A percentile compares a stretch with the other conserved stretches of the same genome.
Conservation (phyloP, 768 basidiomycete genomes). For the Tulasnella sp. region DNA sequence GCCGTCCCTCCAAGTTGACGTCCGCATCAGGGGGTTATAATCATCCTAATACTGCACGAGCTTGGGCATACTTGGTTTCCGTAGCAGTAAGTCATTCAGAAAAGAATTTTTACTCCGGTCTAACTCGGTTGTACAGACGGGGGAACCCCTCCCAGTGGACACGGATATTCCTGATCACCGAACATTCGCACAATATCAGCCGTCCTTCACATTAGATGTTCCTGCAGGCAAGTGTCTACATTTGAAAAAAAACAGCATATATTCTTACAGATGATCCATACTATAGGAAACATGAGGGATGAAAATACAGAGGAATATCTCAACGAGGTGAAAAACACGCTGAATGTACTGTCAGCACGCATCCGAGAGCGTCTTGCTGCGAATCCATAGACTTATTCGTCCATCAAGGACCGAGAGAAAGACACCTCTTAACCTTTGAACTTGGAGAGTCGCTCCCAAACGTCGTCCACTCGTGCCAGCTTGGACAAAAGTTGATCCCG, state of each 20-base stretch:
- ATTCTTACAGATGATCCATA: neutral
- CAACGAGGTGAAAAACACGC: neutral
- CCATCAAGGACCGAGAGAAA: neutral
- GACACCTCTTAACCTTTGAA: conserved; percentile 29
- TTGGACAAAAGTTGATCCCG: conserved; percentile 37
- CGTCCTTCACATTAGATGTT: conserved; percentile 77
- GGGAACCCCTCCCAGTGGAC: conserved; percentile 52
- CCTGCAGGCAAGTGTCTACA: conserved; percentile 35
- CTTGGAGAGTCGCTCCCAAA: conserved; percentile 39
- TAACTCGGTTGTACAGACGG: conserved; percentile 42
- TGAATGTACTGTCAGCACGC: neutral
- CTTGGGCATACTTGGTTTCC: conserved; percentile 80
- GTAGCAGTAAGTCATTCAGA: conserved; percentile 52
- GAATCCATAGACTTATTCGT: neutral
- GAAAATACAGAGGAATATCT: conserved; percentile 60
- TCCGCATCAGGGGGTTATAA: conserved; percentile 69
- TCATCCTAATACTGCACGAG: conserved; percentile 75
- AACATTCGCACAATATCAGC: conserved; percentile 67
- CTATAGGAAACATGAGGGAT: conserved; percentile 63
- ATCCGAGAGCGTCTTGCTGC: neutral
- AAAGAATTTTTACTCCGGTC: neutral
- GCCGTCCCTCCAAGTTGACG: conserved; percentile 28
- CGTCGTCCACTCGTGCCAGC: conserved; percentile 41
- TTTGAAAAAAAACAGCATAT: neutral
- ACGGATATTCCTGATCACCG: conserved; percentile 71